Percentiles rank a stretch among this genome's conserved stretches.
phyloP scores from a whole-genome alignment of 768 basidiomycete genomes.

The Suillus hirtellus region DNA sequence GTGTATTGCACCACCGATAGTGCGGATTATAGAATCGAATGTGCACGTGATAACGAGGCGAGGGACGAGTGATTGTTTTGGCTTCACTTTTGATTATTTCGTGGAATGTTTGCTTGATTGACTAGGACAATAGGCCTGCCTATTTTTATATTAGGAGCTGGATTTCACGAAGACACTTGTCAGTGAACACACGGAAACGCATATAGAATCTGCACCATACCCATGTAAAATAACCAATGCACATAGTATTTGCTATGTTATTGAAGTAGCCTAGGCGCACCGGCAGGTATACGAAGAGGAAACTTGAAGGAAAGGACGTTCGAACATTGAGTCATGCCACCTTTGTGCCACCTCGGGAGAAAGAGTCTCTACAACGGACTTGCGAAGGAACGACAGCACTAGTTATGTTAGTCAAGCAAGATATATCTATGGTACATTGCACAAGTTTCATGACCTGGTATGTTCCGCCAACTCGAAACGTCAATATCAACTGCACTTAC shows the following conservation, averaged over 20 bases:
- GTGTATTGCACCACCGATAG: too few relatives aligned
- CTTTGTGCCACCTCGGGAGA: neutral
- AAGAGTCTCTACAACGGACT: neutral
- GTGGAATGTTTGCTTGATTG: too few relatives aligned
- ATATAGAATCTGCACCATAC: neutral
- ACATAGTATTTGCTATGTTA: neutral
- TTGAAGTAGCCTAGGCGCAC: neutral
- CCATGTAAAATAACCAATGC: neutral
- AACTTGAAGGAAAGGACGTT: neutral
- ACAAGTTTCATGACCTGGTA: neutral
- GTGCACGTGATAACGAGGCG: too few relatives aligned
- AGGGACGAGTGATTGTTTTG: too few relatives aligned
- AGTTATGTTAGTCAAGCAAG: neutral
- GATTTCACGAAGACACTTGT: neutral
- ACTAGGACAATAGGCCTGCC: too few relatives aligned
- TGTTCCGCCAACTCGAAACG: neutral
- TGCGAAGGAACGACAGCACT: neutral
- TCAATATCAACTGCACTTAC: constrained; percentile 29
- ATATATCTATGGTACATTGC: neutral
- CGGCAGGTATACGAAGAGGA: neutral
- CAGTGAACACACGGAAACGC: neutral
- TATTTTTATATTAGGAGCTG: neutral
- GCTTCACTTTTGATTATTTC: too few relatives aligned
- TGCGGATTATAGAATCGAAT: too few relatives aligned
- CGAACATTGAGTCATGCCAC: too few relatives aligned